Base-by-base conservation (phyloP, 2,329 filamentous ascomycete genomes). In the Shiraia sp. region DNA sequence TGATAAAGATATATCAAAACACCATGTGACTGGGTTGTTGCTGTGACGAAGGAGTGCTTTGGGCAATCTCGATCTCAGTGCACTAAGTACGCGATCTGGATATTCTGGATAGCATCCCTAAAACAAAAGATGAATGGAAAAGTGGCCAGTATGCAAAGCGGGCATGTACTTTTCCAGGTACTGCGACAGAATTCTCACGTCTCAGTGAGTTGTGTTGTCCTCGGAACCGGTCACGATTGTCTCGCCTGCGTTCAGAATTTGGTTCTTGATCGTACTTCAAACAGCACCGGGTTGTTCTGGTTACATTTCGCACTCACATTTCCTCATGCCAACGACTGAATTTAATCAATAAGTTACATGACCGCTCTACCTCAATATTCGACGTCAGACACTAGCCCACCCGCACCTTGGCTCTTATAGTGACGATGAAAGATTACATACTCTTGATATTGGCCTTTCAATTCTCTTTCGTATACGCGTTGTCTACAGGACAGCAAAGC, bases 231-330 rank as follows among this genome's bases (percentile, higher is more conserved):
- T 38, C 13, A 28, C 45, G 48, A 45, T 30, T 55, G 53, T 54
- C 42, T 50, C 40, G 44, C 41, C 51, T 52, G 50, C 52, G 56
- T 62, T 57, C 57, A 45, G 47, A 33, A 50, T 39, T 42, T 13
- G 15, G 19, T 32, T 34, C 15, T 6, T 25, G n/a, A n/a, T 22
- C 12, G 25, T 27, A 30, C 31, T 30, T 13, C 14, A 32, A 32
- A 23, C 25, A 35, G 35, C 13, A 16, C 25, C 29, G 4, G 35
- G 23, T 22, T 22, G 19, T 5, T 4, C 8, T 22, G 19, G 8
- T 8, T 22, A 22, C 8, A 22, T 22, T 8, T 8, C 8, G 19
- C 19, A 22, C 8, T 22, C 19, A 22, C 8, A n/a, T 32, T 26
- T 29, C 33, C 36, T 8, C 29, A 22, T 16, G 26, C 17, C 27